These are phyloP conservation scores for Corylus avellana DNA, from an alignment of 306 rosid species.

Conservation along the genomic window DNA sequence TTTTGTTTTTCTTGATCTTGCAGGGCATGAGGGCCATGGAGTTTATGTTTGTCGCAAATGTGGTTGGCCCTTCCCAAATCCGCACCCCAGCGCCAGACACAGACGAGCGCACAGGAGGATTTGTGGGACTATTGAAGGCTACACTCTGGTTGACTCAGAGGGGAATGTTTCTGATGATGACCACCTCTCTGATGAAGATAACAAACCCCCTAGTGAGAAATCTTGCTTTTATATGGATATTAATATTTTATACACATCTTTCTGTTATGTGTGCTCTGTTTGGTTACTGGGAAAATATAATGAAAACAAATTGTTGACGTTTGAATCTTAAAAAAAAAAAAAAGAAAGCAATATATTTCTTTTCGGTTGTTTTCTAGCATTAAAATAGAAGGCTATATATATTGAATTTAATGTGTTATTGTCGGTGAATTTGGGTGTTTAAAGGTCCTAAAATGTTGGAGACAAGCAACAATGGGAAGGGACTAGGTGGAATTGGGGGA, in stretches of 20 bases:
- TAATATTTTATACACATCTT: background rate
- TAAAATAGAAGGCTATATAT: background rate
- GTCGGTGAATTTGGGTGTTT: conserved; percentile 28
- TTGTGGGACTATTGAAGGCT: conserved; percentile 84
- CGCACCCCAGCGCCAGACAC: conserved; percentile 67
- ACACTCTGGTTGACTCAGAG: conserved; percentile 41
- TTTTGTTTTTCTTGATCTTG: conserved; percentile 22
- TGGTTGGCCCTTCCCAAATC: conserved; percentile 69
- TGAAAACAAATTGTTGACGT: background rate
- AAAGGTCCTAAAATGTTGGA: conserved; percentile 43
- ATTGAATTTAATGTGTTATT: conserved; percentile 19
- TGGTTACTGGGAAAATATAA: background rate
- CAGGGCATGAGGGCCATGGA: conserved; percentile 55
- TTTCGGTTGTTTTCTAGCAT: background rate
- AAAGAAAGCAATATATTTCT: background rate
- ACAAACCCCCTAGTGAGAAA: conserved; percentile 47
- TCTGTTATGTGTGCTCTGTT: background rate
- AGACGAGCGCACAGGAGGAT: conserved; percentile 83
- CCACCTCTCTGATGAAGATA: conserved; percentile 48
- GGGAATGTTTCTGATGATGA: conserved; percentile 61
- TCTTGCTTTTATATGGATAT: background rate
- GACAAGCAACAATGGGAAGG: conserved; percentile 34
- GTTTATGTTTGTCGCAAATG: conserved; percentile 59
- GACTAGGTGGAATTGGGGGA: conserved; percentile 30
- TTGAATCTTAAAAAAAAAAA: background rate